Conservation (phyloP, 2,329 filamentous ascomycete species). For the Didymella arachidicola region DNA sequence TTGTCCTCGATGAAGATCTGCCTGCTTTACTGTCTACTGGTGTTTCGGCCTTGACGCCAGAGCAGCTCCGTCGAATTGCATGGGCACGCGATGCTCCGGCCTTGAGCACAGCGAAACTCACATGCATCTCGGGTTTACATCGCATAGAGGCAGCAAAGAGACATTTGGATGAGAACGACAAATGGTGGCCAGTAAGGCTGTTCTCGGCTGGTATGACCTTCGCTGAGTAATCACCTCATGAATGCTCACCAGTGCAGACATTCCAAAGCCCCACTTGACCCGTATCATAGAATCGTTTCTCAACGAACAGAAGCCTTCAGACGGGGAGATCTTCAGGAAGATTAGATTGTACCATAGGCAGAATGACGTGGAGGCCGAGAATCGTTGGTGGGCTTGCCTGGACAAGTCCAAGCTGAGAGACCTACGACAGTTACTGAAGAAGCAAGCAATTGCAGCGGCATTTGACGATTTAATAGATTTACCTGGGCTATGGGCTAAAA, state of each 20-base stretch:
- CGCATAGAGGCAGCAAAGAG: conserved; percentile 22
- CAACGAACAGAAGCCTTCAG: conserved; percentile 28
- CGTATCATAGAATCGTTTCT: conserved; percentile 22
- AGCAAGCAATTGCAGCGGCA: conserved; percentile 13
- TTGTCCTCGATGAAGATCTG: conserved; percentile 22
- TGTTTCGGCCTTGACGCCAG: conserved; percentile 3
- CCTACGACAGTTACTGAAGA: conserved; percentile 27
- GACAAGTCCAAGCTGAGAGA: conserved; percentile 31
- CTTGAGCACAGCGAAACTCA: conserved; percentile 21
- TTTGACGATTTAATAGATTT: conserved; percentile 32
- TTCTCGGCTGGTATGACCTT: conserved; percentile 22
- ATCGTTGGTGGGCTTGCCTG: conserved; percentile 28
- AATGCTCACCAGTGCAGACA: conserved; percentile 12
- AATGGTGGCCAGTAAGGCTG: conserved; percentile 33
- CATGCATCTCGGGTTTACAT: conserved; percentile 29
- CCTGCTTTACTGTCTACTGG: conserved; percentile 16
- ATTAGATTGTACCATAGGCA: conserved; percentile 28
- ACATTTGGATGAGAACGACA: conserved; percentile 31
- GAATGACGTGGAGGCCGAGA: conserved; percentile 20
- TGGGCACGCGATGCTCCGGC: conserved; percentile 20
- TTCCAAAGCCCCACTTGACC: conserved; percentile 12
- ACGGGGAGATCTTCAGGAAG: conserved; percentile 33
- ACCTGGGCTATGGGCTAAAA: conserved; percentile 27
- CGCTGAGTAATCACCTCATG: background rate
- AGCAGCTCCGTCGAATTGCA: conserved; percentile 14